Conservation (phyloP, 192 early-diverging fungal species). For the Cladochytrium replicatum region DNA sequence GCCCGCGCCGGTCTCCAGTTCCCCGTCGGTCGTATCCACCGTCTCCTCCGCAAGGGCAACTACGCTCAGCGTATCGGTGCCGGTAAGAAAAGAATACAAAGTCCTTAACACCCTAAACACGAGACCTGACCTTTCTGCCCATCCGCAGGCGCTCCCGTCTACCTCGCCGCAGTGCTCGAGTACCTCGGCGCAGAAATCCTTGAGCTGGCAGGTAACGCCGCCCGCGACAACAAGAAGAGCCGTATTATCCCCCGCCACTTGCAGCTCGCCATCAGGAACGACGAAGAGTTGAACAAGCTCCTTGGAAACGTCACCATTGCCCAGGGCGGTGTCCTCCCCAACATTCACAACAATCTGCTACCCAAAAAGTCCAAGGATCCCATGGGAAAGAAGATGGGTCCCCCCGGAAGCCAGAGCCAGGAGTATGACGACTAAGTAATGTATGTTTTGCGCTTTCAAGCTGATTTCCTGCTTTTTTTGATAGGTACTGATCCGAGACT, state of each 20-base stretch:
- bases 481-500: no score
- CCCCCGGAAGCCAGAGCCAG: no score
- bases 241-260: slow-evolving; percentile 94
- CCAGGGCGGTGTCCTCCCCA: slow-evolving; percentile 88
- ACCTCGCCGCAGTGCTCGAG: slow-evolving; percentile 91
- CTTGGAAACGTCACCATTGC: slow-evolving; percentile 83
- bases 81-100: no score
- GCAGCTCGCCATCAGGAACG: slow-evolving; percentile 91
- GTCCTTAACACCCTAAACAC: no score
- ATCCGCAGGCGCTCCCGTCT: slow-evolving; percentile 70
- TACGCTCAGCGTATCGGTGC: slow-evolving; percentile 90
- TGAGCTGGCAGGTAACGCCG: slow-evolving; percentile 91
- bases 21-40: slow-evolving; percentile 95
- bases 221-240: slow-evolving; percentile 88
- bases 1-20: slow-evolving; percentile 90
- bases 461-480: no score
- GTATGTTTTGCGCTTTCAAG: no score
- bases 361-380: slow-evolving; percentile 60
- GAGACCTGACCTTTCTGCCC: no score
- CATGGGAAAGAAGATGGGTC: no score
- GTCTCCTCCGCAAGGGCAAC: slow-evolving; percentile 87
- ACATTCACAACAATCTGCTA: slow-evolving; percentile 79
- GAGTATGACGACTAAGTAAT: no score
- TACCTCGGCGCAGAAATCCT: slow-evolving; percentile 95
- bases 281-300: slow-evolving; percentile 90